Base-by-base conservation (phyloP, 768 basidiomycete genomes). In the Podaxis rugospora region DNA sequence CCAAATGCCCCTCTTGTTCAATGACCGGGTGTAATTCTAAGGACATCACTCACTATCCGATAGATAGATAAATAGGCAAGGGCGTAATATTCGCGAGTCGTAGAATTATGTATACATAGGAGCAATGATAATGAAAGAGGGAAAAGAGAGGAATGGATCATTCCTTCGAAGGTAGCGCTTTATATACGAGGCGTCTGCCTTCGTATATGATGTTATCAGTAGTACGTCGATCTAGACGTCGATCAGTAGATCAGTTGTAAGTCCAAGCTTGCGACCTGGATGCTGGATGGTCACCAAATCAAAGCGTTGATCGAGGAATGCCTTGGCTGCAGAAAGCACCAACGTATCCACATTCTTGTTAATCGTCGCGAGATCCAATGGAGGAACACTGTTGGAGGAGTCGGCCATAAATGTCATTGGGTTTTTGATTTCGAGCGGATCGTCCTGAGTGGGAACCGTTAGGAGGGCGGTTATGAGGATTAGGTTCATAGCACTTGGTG, bases 291-390 rank as follows among this genome's bases (percentile, higher is more conserved):
- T 14, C 13, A 1, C 28, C 42, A 36, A 25, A 16, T 54, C 52
- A 27, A 61, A 61, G 44, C 42, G 10, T 9, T 51, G 56, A 21
- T 63, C 62, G 18, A 50, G 57, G 36, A 53, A 63, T 16, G 62
- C 62, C 27, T 63, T 63, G 7, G 62, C 55, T 25, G 57, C 62
- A 14, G 57, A 63, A 36, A 51, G 37, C 49, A 63, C 46, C 18
- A 57, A 63, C n/a, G 10, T 39, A 23, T 63, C 57, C 37, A 59
- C 36, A 13, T 63, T 63, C 51, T 49, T 52, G 37, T 58, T 59
- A n/a, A 63, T 63, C 1, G 18, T 32, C 4, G 39, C 2, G 5
- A 49, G 14, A n/a, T 57, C 55, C 7, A 54, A 35, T 14, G 56
- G 50, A 21, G 39, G 23, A 46, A 63, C 44, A 21, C 5, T 21